phyloP scores from a whole-genome alignment of 2,329 filamentous ascomycete genomes.

The Dactylonectria macrodidyma region DNA sequence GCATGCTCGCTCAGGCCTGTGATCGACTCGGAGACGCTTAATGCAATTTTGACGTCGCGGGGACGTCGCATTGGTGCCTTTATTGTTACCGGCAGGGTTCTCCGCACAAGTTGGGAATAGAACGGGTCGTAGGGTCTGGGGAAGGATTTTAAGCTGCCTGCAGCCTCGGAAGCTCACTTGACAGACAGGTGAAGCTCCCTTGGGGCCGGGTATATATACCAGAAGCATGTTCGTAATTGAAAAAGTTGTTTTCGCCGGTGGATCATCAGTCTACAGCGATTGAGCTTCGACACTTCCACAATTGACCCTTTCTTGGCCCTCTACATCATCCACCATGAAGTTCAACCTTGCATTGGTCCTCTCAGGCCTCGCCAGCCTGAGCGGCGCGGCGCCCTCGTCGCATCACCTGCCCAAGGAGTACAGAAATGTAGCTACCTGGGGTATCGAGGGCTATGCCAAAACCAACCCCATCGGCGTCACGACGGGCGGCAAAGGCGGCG shows the following conservation, averaged over 20 bases:
- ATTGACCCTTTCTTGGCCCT: not conserved
- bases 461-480: slow-evolving; percentile 56
- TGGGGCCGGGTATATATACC: not conserved
- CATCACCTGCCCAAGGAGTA: slow-evolving; percentile 35
- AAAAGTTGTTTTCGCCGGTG: not conserved
- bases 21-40: not conserved
- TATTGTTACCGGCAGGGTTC: slow-evolving; percentile 34
- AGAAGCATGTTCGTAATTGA: not conserved
- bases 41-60: not conserved
- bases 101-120: slow-evolving; percentile 28
- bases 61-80: slow-evolving; percentile 40
- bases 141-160: slow-evolving; percentile 14
- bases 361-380: slow-evolving; percentile 32
- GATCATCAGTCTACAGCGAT: not conserved
- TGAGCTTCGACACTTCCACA: not conserved
- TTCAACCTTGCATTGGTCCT: slow-evolving; percentile 28
- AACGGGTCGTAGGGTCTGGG: slow-evolving; percentile 3
- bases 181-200: not conserved
- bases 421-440: slow-evolving; percentile 42
- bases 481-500: slow-evolving; percentile 60
- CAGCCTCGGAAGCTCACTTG: slow-evolving; percentile 20
- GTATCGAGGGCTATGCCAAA: slow-evolving; percentile 48
- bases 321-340: slow-evolving; percentile 34
- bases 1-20: not conserved
- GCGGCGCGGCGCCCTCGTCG: slow-evolving; percentile 7